Evolutionary conservation across 2,329 filamentous ascomycete genomes (phyloP).

Genomic region (Chaetomium olivaceum): DNA sequence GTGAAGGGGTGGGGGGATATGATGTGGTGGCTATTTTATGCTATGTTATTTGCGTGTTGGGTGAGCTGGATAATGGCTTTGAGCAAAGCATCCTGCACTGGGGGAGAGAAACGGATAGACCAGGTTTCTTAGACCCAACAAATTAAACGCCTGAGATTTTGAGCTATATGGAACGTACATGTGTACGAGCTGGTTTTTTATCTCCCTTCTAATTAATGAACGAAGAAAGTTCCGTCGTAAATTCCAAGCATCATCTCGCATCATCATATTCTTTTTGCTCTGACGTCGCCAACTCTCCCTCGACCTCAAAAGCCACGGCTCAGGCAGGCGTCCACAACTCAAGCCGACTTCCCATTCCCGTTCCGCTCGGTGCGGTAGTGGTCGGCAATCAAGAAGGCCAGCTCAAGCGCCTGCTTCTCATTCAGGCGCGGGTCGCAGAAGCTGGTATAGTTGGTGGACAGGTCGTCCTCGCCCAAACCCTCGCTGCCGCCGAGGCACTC

Average conservation of each 20-base stretch:
- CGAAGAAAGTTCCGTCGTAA: background rate
- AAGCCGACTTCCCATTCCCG: conserved; percentile 16
- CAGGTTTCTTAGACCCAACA: background rate
- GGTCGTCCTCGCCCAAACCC: conserved; percentile 80
- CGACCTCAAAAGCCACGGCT: background rate
- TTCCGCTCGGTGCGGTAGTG: conserved; percentile 57
- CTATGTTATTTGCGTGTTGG: background rate
- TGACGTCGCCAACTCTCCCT: background rate
- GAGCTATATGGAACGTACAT: background rate
- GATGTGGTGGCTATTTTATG: background rate
- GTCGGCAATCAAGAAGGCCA: conserved; percentile 90
- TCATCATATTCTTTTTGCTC: background rate
- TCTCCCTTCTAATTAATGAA: background rate
- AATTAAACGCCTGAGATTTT: background rate
- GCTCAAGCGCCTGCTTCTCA: conserved; percentile 94
- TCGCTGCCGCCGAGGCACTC: conserved; percentile 93
- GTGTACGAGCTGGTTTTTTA: background rate
- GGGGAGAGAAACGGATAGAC: conserved; percentile 1
- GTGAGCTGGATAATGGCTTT: background rate
- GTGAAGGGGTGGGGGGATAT: background rate
- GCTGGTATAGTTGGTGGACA: conserved; percentile 88
- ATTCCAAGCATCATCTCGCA: background rate
- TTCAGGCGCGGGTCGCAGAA: conserved; percentile 96
- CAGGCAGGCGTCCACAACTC: background rate
- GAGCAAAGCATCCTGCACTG: background rate